A percentile compares a stretch with the other conserved stretches of the same genome.
phyloP scores from a whole-genome alignment of 345 rosid species.

The Corchorus olitorius region DNA sequence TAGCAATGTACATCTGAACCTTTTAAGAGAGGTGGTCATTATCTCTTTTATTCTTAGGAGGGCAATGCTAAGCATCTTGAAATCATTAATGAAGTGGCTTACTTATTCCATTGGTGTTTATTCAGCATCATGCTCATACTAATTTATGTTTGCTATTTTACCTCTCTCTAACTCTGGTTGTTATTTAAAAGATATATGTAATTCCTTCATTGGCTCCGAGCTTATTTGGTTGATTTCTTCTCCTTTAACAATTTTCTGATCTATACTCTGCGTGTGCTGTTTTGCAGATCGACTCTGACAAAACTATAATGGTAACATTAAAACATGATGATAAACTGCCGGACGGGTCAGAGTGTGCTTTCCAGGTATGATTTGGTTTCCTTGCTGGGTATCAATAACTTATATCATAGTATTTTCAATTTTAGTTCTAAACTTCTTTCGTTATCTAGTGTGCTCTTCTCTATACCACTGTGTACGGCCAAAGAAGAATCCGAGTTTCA shows the following conservation, averaged over 20 bases:
- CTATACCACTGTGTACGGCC: slow-evolving; percentile 85
- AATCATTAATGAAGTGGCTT: neutral
- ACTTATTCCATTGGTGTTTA: neutral
- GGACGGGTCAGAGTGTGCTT: slow-evolving; percentile 86
- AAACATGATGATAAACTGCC: slow-evolving; percentile 93
- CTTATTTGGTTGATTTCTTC: slow-evolving; percentile 5
- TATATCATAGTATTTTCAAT: slow-evolving; percentile 8
- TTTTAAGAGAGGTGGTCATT: neutral
- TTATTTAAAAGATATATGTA: neutral
- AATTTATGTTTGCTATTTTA: neutral
- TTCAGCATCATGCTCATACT: neutral
- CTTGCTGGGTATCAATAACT: neutral
- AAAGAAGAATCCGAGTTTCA: slow-evolving; percentile 89
- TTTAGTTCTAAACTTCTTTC: slow-evolving; percentile 26
- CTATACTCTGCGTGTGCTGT: slow-evolving; percentile 15
- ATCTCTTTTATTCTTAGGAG: neutral
- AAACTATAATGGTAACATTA: slow-evolving; percentile 84
- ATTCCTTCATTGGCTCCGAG: neutral
- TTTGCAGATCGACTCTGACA: slow-evolving; percentile 86
- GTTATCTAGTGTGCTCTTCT: slow-evolving; percentile 83
- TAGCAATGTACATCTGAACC: neutral
- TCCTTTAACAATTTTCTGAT: slow-evolving; percentile 17
- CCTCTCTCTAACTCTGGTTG: neutral
- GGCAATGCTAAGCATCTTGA: neutral
- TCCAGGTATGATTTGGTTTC: slow-evolving; percentile 57